phyloP scores from a whole-genome alignment of 78 protist genomes.

The Creolimax fragrantissima region DNA sequence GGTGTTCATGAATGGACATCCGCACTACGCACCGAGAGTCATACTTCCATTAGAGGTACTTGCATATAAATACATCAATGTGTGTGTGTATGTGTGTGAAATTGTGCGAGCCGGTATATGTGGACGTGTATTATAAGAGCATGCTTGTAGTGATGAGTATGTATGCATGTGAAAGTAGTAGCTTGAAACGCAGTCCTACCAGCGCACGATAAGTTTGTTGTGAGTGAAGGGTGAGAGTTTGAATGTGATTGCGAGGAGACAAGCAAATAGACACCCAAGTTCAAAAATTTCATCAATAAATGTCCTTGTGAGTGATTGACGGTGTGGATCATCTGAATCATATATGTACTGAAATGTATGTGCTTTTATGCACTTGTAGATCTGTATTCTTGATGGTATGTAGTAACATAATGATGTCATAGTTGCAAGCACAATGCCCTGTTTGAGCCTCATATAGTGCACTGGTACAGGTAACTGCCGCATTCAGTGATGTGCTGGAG shows the following conservation, averaged over 20 bases:
- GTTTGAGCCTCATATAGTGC: not conserved
- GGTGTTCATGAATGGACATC: not conserved
- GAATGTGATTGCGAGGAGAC: no score
- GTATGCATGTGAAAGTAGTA: no score
- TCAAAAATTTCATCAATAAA: no score
- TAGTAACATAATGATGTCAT: not conserved
- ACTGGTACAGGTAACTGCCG: conserved; percentile 19
- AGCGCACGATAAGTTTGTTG: no score
- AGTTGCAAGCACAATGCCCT: not conserved
- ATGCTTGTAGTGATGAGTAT: no score
- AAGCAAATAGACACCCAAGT: no score
- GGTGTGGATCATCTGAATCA: not conserved
- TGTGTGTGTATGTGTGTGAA: not conserved
- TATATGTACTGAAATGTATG: not conserved
- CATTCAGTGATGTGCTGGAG: not conserved
- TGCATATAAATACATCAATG: not conserved
- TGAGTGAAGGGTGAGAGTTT: no score
- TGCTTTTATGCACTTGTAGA: not conserved
- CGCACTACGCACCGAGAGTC: not conserved
- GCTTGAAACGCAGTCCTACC: no score
- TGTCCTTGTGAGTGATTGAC: no score
- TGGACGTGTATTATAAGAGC: not conserved
- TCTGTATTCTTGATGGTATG: not conserved
- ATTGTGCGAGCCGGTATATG: not conserved
- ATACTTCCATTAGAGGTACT: not conserved